Base-by-base conservation (phyloP, 2,329 filamentous ascomycete genomes). In the Colletotrichum lupini region DNA sequence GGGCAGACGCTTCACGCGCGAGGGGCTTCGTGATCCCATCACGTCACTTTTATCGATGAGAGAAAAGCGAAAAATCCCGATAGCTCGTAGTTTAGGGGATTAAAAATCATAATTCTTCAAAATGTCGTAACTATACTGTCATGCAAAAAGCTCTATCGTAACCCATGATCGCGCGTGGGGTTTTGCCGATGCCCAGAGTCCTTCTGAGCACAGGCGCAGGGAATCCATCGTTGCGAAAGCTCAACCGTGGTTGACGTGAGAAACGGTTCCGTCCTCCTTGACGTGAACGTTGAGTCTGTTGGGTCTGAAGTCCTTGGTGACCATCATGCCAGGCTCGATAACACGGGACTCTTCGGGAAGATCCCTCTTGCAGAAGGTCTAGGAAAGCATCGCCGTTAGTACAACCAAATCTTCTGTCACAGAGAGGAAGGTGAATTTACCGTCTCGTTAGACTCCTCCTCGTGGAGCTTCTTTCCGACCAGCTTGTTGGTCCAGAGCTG, bases 401-500 rank as follows among this genome's bases (percentile, higher is more conserved):
- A 55, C n/a, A 11, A 35, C 24, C 5, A 4, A 58, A 14, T 16
- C 9, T 4, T 1, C 5, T 28, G 16, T 37, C 12, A 14, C 11
- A 2, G 28, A n/a, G 16, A 19, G 8, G 11, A 2, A 55, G 24
- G 7, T 61, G n/a, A 46, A 35, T 86, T 67, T 81, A 92, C 91
- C 9, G 85, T 89, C 79, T 89, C 88, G 75, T 83, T 87, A 67
- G 85, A 85, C 22, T 81, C 80, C 19, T 82, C 78, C 0, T 90
- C 90, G 12, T 86, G 85, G 14, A 92, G 81, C 60, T 86, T 92
- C 88, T 92, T 92, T 79, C 91, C 91, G 58, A 90, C 86, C 5
- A 92, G 84, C 85, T 91, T 91, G 81, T 86, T 87, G 76, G 83
- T 83, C 91, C 91, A 92, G 77, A 90, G 85, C 72, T 90, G 84